Evolutionary conservation across 805 yeast species (phyloP).

Genomic region (Nakazawaea peltata): DNA sequence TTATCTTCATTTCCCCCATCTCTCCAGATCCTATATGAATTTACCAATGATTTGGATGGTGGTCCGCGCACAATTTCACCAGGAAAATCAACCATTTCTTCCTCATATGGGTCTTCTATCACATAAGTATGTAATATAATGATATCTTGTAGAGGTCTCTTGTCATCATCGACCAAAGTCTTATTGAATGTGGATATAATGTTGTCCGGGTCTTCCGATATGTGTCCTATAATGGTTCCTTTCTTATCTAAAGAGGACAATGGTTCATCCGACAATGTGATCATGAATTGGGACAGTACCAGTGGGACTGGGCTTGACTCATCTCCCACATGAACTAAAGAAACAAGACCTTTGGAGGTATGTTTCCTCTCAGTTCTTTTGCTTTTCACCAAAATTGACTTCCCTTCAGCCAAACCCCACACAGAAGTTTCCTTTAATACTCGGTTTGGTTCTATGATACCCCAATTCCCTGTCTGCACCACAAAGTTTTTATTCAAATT

Average conservation of each 20-base stretch:
- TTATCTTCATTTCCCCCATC: not conserved
- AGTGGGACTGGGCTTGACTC: constrained; percentile 9
- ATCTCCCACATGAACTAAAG: no score
- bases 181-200: constrained; percentile 36
- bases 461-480: constrained; percentile 43
- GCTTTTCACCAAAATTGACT: constrained; percentile 1
- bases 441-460: constrained; percentile 24
- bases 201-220: constrained; percentile 39
- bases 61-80: not conserved
- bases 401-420: constrained; percentile 19
- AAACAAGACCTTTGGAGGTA: constrained; percentile 26
- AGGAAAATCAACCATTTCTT: constrained; percentile 10
- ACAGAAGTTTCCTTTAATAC: constrained; percentile 22
- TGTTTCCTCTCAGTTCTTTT: constrained; percentile 19
- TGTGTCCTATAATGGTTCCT: constrained; percentile 36
- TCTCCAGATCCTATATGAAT: not conserved
- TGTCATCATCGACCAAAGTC: constrained; percentile 27
- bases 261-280: constrained; percentile 25
- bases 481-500: constrained; percentile 30
- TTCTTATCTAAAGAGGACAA: constrained; percentile 16
- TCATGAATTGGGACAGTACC: constrained; percentile 26
- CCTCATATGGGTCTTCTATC: constrained; percentile 46
- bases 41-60: not conserved
- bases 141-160: constrained; percentile 38
- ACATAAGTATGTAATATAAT: constrained; percentile 43